Evolutionary conservation across 1,284 basidiomycete species (phyloP).

Genomic region (Lentinula novae-zelandiae): DNA sequence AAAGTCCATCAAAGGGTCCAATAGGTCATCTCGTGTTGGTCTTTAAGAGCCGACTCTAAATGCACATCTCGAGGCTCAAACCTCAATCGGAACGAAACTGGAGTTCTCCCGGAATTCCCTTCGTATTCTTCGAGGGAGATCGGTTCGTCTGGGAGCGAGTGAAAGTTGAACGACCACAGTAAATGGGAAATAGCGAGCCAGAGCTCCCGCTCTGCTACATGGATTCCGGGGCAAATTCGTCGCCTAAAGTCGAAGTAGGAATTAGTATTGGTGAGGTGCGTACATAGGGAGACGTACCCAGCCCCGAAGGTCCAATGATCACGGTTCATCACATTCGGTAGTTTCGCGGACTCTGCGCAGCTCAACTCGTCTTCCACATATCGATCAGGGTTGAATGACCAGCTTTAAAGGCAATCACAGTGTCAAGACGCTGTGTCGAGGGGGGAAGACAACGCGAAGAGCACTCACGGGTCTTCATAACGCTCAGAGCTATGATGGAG

Average conservation of each 20-base stretch:
- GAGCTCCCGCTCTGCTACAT: constrained; percentile 29
- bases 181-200: constrained; percentile 30
- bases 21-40: neutral
- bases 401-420: neutral
- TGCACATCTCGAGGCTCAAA: constrained; percentile 19
- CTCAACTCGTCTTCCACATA: constrained; percentile 27
- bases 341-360: constrained; percentile 31
- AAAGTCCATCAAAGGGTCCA: neutral
- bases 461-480: constrained; percentile 31
- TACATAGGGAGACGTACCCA: constrained; percentile 20
- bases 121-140: constrained; percentile 33
- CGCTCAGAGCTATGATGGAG: constrained; percentile 36
- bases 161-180: constrained; percentile 28
- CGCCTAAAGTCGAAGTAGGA: constrained; percentile 17
- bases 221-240: constrained; percentile 28
- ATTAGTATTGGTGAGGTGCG: neutral
- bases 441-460: constrained; percentile 1
- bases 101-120: constrained; percentile 30
- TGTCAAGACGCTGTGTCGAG: neutral
- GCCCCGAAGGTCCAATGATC: constrained; percentile 44
- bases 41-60: neutral
- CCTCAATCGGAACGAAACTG: constrained; percentile 26
- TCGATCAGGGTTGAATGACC: constrained; percentile 28
- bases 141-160: constrained; percentile 27
- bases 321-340: constrained; percentile 34